Evolutionary conservation across 441 rosid species (phyloP), one percentile per base, ranked within the genome.

Genomic region (Pelargonium australe): DNA sequence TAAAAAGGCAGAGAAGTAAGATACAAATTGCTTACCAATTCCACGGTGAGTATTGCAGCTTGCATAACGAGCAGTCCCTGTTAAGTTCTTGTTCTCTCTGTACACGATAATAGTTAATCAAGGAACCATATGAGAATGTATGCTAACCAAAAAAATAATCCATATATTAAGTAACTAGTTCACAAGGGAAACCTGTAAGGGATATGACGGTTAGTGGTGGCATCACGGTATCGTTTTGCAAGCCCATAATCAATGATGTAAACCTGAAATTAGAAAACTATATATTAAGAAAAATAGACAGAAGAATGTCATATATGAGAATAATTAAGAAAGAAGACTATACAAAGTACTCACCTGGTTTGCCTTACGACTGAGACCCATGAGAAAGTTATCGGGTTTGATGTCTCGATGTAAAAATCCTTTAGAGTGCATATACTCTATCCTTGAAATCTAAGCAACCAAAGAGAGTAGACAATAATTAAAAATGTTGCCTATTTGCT

Each of bases 361-460:
- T 49, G 99, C 99, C 82, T 90, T 91, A 20, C 93, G 85, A 10
- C 95, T 95, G 51, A 91, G 86, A 45, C 97, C 98, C 97, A 93
- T 93, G 66, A 82, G 80, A 70, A 80, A 82, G 76, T 82, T 82
- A 71, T 82, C 85, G 37, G 85, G 83, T 66, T 82, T 82, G 66
- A 82, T 74, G 76, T 80, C 84, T 61, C 85, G 72, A 81, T 80
- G 85, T 28, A 82, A 72, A 69, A 80, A 82, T 7, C 83, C 84
- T 69, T 75, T 82, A n/a, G 85, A 73, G 62, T 82, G 85, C 70
- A 76, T 31, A 55, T 73, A 82, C 69, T 80, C 84, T 66, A 82
- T 75, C 68, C 85, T 76, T 0, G 77, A 68, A 49, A 82, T 78
- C 84, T 82, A 51, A 69, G 47, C 16, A 47, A 7, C 2, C 17